phyloP scores from a whole-genome alignment of 1,284 basidiomycete genomes.

The Ceratobasidium sp. region DNA sequence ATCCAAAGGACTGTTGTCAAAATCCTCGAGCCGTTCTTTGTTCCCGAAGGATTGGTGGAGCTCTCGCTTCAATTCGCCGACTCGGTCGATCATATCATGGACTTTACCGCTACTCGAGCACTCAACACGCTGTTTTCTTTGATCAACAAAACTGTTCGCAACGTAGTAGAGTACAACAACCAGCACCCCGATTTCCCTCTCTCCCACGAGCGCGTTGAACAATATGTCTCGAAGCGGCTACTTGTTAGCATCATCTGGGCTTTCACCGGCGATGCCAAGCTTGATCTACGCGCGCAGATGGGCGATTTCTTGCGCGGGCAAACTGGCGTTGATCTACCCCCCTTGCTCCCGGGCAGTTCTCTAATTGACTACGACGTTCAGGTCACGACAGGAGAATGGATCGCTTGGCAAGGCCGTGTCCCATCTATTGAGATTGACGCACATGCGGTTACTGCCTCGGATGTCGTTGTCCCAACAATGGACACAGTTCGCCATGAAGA shows the following conservation, averaged over 20 bases:
- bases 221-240: conserved; percentile 91
- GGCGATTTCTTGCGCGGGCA: conserved; percentile 88
- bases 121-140: conserved; percentile 97
- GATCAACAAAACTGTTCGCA: conserved; percentile 94
- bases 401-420: conserved; percentile 90
- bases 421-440: conserved; percentile 97
- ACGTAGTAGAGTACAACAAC: conserved; percentile 93
- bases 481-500: conserved; percentile 99
- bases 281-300: conserved; percentile 89
- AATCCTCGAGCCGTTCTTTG: conserved; percentile 86
- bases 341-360: conserved; percentile 76
- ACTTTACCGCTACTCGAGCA: conserved; percentile 92
- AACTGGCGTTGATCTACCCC: conserved; percentile 91
- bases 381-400: conserved; percentile 87
- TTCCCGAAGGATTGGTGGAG: conserved; percentile 82
- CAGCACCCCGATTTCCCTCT: conserved; percentile 97
- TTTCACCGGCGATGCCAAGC: conserved; percentile 94
- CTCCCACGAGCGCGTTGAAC: conserved; percentile 81
- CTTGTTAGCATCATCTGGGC: conserved; percentile 97
- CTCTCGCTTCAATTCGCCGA: conserved; percentile 82
- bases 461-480: conserved; percentile 97
- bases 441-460: conserved; percentile 93
- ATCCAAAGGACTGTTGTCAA: conserved; percentile 84
- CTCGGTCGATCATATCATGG: conserved; percentile 96
- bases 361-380: conserved; percentile 97